Percentiles rank a stretch among this genome's conserved stretches.
phyloP scores from a whole-genome alignment of 345 rosid species.

The Microcos paniculata region DNA sequence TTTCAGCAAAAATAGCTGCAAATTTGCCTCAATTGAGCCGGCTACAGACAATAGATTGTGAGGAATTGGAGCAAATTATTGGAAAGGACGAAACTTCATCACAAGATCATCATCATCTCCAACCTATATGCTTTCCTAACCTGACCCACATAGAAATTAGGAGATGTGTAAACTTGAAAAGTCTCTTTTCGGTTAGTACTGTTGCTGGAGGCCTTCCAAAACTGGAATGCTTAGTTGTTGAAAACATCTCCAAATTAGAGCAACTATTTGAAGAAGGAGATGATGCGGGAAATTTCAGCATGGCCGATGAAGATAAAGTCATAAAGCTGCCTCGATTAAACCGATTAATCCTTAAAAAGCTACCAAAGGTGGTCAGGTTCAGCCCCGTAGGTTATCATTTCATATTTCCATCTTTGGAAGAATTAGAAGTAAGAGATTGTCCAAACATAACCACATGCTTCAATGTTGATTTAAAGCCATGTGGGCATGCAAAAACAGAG shows the following conservation, averaged over 20 bases:
- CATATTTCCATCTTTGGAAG: neutral
- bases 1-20: neutral
- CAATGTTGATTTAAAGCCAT: neutral
- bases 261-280: neutral
- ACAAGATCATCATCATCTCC: neutral
- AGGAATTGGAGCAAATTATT: neutral
- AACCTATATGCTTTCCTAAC: neutral
- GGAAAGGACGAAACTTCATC: neutral
- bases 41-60: rapidly evolving
- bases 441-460: neutral
- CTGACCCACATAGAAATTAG: rapidly evolving
- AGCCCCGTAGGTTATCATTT: too few species aligned
- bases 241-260: neutral
- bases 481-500: neutral
- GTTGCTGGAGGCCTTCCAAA: neutral
- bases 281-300: neutral
- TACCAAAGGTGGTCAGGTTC: neutral
- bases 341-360: rapidly evolving
- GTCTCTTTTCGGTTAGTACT: neutral
- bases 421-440: neutral
- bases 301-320: neutral
- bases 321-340: neutral
- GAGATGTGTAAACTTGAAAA: neutral
- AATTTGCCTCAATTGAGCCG: neutral
- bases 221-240: rapidly evolving